Evolutionary conservation across 768 basidiomycete species (phyloP).

Genomic region (Rhizopogon vesiculosus): DNA sequence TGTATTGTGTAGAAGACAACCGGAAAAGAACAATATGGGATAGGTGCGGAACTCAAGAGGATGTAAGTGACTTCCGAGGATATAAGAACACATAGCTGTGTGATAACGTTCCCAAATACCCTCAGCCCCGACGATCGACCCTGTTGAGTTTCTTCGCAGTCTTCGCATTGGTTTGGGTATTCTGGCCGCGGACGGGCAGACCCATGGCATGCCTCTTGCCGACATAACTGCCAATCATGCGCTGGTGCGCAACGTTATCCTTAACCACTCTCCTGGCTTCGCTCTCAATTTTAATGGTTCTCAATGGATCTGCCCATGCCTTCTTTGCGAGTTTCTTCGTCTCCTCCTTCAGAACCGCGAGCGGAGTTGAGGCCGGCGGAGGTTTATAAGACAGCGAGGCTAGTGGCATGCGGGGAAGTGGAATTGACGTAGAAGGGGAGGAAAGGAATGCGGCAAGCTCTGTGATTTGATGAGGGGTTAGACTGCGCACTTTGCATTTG

Average conservation of each 20-base stretch:
- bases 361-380: slow-evolving; percentile 34
- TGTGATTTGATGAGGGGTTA: slow-evolving; percentile 85
- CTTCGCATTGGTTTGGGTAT: slow-evolving; percentile 84
- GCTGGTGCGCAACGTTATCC: slow-evolving; percentile 90
- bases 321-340: slow-evolving; percentile 30
- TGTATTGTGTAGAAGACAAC: slow-evolving; percentile 1
- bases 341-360: slow-evolving; percentile 22
- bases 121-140: slow-evolving; percentile 55
- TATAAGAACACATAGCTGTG: slow-evolving; percentile 8
- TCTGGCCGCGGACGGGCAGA: slow-evolving; percentile 91
- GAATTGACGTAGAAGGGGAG: slow-evolving; percentile 72
- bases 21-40: background rate
- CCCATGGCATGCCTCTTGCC: slow-evolving; percentile 92
- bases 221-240: slow-evolving; percentile 91
- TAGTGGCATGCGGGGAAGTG: slow-evolving; percentile 63
- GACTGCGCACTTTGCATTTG: slow-evolving; percentile 70
- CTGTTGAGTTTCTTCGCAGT: slow-evolving; percentile 91
- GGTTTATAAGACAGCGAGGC: slow-evolving; percentile 51
- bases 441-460: slow-evolving; percentile 93
- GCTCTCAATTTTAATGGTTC: slow-evolving; percentile 78
- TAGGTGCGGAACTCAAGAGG: background rate
- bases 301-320: slow-evolving; percentile 56
- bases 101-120: background rate
- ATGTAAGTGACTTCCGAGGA: background rate
- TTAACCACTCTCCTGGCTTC: slow-evolving; percentile 78